Base-by-base conservation (phyloP, 352 stramenopile species). In the Phytopythium boreale region DNA sequence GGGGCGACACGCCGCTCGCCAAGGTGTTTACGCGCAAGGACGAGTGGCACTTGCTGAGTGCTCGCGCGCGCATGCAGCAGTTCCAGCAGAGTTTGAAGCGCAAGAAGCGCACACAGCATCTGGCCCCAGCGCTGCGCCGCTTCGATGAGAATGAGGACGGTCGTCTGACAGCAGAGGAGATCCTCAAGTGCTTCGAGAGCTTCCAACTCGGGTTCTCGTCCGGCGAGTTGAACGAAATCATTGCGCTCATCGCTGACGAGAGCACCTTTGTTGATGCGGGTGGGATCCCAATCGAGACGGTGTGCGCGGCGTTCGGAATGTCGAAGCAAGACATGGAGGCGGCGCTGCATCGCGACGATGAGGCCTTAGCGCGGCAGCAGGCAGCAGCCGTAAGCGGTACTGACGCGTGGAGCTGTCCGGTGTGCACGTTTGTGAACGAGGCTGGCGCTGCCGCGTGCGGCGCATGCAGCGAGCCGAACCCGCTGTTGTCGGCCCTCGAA, bases 21-120 rank as follows among this genome's bases (percentile, higher is more conserved):
- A 99, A 99, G 70, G 88, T 99, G 2, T 99, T 99, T 50, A 98
- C 95, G 26, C 93, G 90, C 34, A 85, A 97, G 34, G 97, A 98
- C 74, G 97, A 99, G 76, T 99, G 98, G 80, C 97, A 99, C 60
- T 72, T 95, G 67, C 71, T 96, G 9, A 84, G 75, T 46, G 88
- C 83, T 6, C 83, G 88, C 24, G 87, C 88, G 37, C 85, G 87
- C 26, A 69, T 96, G 70, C 84, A 96, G 71, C 88, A 95, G 52
- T 94, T 96, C 68, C 82, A 93, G 61, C 80, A 90, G 59, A 90
- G 82, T 61, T 71, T 96, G 10, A 63, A 83, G 61, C 74, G 76
- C 10, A 90, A 87, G 66, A 80, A 87, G 62, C 69, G 73, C n/a
- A 64, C 72, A 41, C 69, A 78, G 37, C 63, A 76, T 31, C 51